Conservation (phyloP, 176 grass and related monocot genomes). For the Oryza rufipogon region DNA sequence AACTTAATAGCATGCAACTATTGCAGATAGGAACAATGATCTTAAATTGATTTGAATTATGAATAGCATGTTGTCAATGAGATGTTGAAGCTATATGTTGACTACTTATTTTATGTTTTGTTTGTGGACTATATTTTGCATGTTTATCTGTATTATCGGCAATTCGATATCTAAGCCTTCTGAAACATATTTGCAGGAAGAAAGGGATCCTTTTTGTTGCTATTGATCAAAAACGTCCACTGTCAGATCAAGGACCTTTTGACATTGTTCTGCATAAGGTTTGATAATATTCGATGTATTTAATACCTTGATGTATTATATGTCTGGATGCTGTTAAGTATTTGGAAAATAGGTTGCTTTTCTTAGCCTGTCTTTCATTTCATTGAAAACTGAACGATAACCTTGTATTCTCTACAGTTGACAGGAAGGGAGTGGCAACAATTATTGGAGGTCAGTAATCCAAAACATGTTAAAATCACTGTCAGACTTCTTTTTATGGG, state of each 20-base stretch:
- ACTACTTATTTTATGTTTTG: not conserved
- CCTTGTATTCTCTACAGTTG: slow-evolving; percentile 54
- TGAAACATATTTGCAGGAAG: slow-evolving; percentile 63
- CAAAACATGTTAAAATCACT: slow-evolving; percentile 34
- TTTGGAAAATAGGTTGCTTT: not conserved
- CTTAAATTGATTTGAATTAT: slow-evolving; percentile 11
- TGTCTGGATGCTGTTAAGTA: not conserved
- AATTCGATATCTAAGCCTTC: slow-evolving; percentile 31
- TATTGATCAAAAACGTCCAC: slow-evolving; percentile 71
- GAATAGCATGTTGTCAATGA: not conserved
- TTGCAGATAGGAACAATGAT: not conserved
- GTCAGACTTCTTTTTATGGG: slow-evolving; percentile 34
- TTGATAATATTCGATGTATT: slow-evolving; percentile 29
- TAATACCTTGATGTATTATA: slow-evolving; percentile 15
- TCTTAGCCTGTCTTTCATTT: slow-evolving; percentile 13
- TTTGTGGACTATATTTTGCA: not conserved
- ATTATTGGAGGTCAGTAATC: slow-evolving; percentile 75
- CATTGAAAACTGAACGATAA: slow-evolving; percentile 16
- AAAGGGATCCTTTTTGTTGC: slow-evolving; percentile 93
- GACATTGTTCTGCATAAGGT: slow-evolving; percentile 99
- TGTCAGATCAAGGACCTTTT: slow-evolving; percentile 96
- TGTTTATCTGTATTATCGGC: not conserved
- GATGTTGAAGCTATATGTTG: slow-evolving; percentile 3
- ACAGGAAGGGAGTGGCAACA: slow-evolving; percentile 87
- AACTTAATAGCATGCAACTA: not conserved